phyloP scores from a whole-genome alignment of 768 basidiomycete genomes.

The Psilocybe azurescens region DNA sequence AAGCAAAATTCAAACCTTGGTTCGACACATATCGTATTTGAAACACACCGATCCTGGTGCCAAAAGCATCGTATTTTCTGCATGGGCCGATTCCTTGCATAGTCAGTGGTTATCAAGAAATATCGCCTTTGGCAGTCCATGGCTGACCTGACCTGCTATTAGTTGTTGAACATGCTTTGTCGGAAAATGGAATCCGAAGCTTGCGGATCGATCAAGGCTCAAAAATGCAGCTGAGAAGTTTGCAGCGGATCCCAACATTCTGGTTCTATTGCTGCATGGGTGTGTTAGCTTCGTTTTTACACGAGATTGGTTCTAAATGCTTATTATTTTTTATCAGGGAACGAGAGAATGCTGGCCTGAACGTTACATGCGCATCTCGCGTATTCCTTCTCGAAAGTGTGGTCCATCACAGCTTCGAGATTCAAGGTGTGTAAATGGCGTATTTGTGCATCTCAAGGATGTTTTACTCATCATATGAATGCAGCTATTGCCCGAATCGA shows the following conservation, averaged over 20 bases:
- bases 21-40: conserved; percentile 79
- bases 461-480: background rate
- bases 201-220: conserved; percentile 75
- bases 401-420: conserved; percentile 86
- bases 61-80: conserved; percentile 89
- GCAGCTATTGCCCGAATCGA: conserved; percentile 91
- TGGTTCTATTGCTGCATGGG: conserved; percentile 85
- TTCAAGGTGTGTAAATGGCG: conserved; percentile 61
- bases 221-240: conserved; percentile 72
- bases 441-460: background rate
- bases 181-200: conserved; percentile 69
- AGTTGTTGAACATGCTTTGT: conserved; percentile 81
- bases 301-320: background rate
- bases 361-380: conserved; percentile 79
- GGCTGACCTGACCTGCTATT: conserved; percentile 7
- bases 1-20: conserved; percentile 77
- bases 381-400: conserved; percentile 85
- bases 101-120: conserved; percentile 51
- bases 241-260: conserved; percentile 64
- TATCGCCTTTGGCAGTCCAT: background rate
- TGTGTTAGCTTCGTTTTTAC: conserved; percentile 33
- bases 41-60: conserved; percentile 69
- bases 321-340: conserved; percentile 51
- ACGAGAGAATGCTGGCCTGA: conserved; percentile 84
- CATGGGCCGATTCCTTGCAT: conserved; percentile 86